phyloP scores from a whole-genome alignment of 2,329 filamentous ascomycete genomes.

The Drechmeria coniospora region DNA sequence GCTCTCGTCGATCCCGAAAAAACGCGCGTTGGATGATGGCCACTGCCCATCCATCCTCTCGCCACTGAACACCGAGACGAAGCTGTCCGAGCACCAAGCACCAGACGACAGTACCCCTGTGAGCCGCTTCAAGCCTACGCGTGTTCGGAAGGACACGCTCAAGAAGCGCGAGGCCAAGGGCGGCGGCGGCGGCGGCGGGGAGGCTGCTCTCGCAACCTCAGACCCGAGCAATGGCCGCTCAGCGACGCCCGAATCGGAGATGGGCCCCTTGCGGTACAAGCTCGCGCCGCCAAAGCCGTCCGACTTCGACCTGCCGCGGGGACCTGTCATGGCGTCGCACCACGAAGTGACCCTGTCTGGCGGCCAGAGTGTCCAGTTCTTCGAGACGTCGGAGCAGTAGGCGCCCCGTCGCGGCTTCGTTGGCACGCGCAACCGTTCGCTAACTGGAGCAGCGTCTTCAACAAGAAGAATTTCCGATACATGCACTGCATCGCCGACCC shows the following conservation, averaged over 20 bases:
- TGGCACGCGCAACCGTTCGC: constrained; percentile 1
- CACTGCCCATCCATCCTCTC: constrained; percentile 58
- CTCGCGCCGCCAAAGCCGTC: constrained; percentile 45
- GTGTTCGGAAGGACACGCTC: constrained; percentile 49
- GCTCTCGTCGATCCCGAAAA: constrained; percentile 41
- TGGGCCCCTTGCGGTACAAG: constrained; percentile 44
- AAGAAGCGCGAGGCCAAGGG: constrained; percentile 54
- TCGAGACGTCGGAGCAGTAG: constrained; percentile 50
- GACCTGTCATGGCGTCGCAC: constrained; percentile 40
- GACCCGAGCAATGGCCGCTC: too few relatives aligned
- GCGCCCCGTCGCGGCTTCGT: constrained; percentile 10
- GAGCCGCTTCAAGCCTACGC: constrained; percentile 22
- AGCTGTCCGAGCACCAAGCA: constrained; percentile 19
- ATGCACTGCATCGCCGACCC: constrained; percentile 83
- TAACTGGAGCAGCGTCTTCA: constrained; percentile 32
- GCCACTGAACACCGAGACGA: constrained; percentile 55
- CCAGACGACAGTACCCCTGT: constrained; percentile 28
- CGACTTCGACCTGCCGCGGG: constrained; percentile 45
- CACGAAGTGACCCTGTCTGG: constrained; percentile 35
- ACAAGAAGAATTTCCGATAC: constrained; percentile 69
- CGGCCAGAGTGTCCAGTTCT: constrained; percentile 39
- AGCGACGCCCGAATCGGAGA: constrained; percentile 25
- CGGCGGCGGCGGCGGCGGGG: constrained; percentile 31
- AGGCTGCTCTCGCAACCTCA: constrained; percentile 38
- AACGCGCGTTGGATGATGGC: constrained; percentile 51